phyloP scores from a whole-genome alignment of 2,329 filamentous ascomycete genomes.

The Claviceps paspali region DNA sequence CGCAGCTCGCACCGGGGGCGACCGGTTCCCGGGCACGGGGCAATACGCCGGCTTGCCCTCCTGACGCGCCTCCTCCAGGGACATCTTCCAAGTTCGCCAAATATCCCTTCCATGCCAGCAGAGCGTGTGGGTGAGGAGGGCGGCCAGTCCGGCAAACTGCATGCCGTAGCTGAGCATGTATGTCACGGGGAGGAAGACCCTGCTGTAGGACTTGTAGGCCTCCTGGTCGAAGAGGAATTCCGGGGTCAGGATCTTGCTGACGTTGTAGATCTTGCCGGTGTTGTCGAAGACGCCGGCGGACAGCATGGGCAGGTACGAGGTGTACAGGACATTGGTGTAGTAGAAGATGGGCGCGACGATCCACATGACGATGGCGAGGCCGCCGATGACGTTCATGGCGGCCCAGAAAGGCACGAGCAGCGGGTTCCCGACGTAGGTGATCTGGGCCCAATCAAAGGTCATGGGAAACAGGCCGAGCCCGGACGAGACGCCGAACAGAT shows the following conservation, averaged over 20 bases:
- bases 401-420: constrained; percentile 77
- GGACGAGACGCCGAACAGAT: constrained; percentile 74
- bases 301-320: constrained; percentile 74
- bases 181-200: constrained; percentile 73
- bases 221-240: constrained; percentile 65
- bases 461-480: constrained; percentile 71
- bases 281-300: constrained; percentile 80
- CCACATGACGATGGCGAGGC: constrained; percentile 74
- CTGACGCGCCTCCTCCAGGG: constrained; percentile 46
- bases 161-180: constrained; percentile 78
- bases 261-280: constrained; percentile 63
- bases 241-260: constrained; percentile 60
- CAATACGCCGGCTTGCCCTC: constrained; percentile 37
- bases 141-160: constrained; percentile 70
- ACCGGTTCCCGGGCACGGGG: constrained; percentile 20
- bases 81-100: constrained; percentile 57
- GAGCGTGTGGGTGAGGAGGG: constrained; percentile 63
- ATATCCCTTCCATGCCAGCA: constrained; percentile 81
- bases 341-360: constrained; percentile 66
- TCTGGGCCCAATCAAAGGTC: constrained; percentile 85
- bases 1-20: constrained; percentile 12
- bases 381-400: constrained; percentile 69
- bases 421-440: constrained; percentile 76
- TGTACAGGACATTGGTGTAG: constrained; percentile 65
- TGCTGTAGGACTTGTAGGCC: constrained; percentile 67